Evolutionary conservation across 352 stramenopile genomes (phyloP), one percentile per base, ranked within the genome.

Genomic region (Globisporangium yorkense): DNA sequence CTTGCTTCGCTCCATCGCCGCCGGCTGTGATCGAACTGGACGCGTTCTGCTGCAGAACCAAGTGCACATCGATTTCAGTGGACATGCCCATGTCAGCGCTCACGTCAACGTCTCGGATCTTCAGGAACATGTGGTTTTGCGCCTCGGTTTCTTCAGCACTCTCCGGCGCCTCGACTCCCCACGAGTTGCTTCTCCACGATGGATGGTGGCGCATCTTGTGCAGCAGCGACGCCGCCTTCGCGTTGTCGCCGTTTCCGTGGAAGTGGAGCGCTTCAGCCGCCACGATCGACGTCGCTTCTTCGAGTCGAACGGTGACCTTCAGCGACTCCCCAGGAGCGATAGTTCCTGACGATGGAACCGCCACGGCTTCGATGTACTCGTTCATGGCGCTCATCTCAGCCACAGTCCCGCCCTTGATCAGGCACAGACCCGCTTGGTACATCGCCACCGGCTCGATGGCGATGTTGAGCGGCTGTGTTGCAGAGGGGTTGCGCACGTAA

Each of bases 161-260:
- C 46, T 89, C 77, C 9, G 63, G 59, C 16, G 74, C 57, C 41
- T 92, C 80, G 1, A 71, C 70, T 51, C 86, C 84, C 84, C 84
- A 94, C 12, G 84, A 94, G 57, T 89, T 94, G 53, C 81, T 94
- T 58, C 84, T 56, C 84, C 84, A 94, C 5, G 70, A 88, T 48
- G 81, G 84, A 57, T 94, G 79, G 50, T 89, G 80, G 2, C 83
- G 75, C 70, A 89, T 82, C 62, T 89, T 89, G 57, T 88, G 84
- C 29, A 90, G 58, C 21, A 80, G 47, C 24, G 77, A 62, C 35
- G 61, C 56, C 41, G 59, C 59, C 41, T 77, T 76, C 33, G 51
- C 62, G 7, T 67, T 70, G 29, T 62, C 47, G n/a, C 56, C 77
- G 35, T 72, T 70, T 27, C 13, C 63, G 44, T 59, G 63, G 52